Evolutionary conservation across 192 early-diverging fungal species (phyloP), one percentile per base, ranked within the genome.

Genomic region (Lobulomyces angularis): DNA sequence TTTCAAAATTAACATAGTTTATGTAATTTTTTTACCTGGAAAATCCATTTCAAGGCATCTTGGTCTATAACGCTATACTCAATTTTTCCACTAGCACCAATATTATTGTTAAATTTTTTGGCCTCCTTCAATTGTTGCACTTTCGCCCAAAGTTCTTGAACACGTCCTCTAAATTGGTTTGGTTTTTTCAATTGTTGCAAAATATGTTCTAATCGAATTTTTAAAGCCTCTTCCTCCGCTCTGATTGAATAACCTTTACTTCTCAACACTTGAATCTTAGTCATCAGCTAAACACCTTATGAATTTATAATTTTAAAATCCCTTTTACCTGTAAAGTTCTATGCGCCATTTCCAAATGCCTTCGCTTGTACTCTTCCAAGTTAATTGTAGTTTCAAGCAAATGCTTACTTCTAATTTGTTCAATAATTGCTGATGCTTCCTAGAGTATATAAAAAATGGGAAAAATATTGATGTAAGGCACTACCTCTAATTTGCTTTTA

Each of bases 251-350:
- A 81, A 0, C 89, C 89, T 23, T 77, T 73, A 36, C 84, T 79
- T 18, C 85, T 69, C 43, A 94, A 57, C 8, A 94, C 54, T 65
- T 94, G 86, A 18, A 90, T 71, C 28, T 71, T 57, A 49, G 80
- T 86, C 82, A 94, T 84, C 27, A 97, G 64, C 79, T 89, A n/a
- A n/a, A n/a, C n/a, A n/a, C n/a, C n/a, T n/a, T n/a, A 49, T 27
- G n/a, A 17, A 17, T 25, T 34, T n/a, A 9, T 21, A 16, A 8
- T 16, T 9, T n/a, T n/a, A 59, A 1, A 41, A 11, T 39, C 38
- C 11, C 12, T 14, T 18, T 49, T 57, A 83, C 80, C 55, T 55
- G 65, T 20, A 91, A 60, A 24, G 85, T 61, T 25, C 82, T 72
- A 38, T 84, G 77, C 9, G 77, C 72, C 16, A 91, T 62, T 31